Conservation (phyloP, 2,329 filamentous ascomycete genomes). For the Aspergillus spinulosporus region DNA sequence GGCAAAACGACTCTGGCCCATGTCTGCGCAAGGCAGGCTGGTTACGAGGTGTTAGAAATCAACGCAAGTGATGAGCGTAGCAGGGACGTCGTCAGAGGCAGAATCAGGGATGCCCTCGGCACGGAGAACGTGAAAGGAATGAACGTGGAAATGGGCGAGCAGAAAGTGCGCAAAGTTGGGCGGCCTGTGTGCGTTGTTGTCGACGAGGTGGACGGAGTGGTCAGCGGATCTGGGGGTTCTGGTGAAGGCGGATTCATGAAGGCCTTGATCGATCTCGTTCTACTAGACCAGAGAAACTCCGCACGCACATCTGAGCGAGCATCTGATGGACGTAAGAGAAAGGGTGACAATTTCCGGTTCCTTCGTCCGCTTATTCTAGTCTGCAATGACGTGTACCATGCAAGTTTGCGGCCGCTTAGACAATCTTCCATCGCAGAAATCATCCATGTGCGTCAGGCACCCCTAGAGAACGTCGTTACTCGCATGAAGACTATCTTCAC, state of each 20-base stretch:
- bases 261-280: slow-evolving; percentile 85
- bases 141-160: slow-evolving; percentile 48
- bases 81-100: slow-evolving; percentile 81
- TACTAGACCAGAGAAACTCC: slow-evolving; percentile 80
- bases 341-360: slow-evolving; percentile 82
- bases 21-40: slow-evolving; percentile 91
- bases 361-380: slow-evolving; percentile 88
- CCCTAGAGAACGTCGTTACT: slow-evolving; percentile 78
- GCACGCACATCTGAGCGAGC: slow-evolving; percentile 32
- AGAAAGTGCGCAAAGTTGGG: slow-evolving; percentile 67
- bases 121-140: slow-evolving; percentile 86
- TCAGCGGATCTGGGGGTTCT: slow-evolving; percentile 71
- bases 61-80: slow-evolving; percentile 97
- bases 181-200: slow-evolving; percentile 91
- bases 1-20: slow-evolving; percentile 96
- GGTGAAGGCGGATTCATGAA: slow-evolving; percentile 95
- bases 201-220: slow-evolving; percentile 94
- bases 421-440: slow-evolving; percentile 84
- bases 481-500: slow-evolving; percentile 82
- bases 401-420: slow-evolving; percentile 81
- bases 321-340: slow-evolving; percentile 53
- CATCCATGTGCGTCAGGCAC: slow-evolving; percentile 85
- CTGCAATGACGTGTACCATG: slow-evolving; percentile 96
- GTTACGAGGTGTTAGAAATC: slow-evolving; percentile 95
- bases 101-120: slow-evolving; percentile 86